phyloP scores from a whole-genome alignment of 73 alveolate species.

The Paramecium sonneborni region DNA sequence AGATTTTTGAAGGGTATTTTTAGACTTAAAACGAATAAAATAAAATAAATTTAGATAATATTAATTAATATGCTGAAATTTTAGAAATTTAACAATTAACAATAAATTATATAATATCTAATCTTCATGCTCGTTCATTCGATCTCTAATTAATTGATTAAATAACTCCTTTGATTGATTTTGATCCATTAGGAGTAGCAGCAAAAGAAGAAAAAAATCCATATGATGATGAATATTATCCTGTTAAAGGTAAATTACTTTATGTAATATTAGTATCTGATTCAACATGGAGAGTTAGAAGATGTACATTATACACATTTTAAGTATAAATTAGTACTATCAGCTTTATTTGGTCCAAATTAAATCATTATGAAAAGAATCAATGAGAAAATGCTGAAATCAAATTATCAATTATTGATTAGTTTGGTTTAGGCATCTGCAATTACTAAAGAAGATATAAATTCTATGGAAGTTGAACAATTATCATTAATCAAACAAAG shows the following conservation, averaged over 20 bases:
- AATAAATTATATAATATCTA: not conserved
- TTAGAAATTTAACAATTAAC: not conserved
- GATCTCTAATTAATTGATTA: not conserved
- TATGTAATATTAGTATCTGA: not conserved
- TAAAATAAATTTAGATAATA: not conserved
- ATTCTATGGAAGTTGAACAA: not conserved
- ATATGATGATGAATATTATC: conserved; percentile 23
- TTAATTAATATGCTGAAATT: not conserved
- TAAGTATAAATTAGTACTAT: not conserved
- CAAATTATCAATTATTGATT: not conserved
- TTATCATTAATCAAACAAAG: not conserved
- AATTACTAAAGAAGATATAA: not conserved
- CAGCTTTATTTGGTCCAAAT: not conserved
- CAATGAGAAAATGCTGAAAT: conserved; percentile 17
- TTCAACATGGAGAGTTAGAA: conserved; percentile 50
- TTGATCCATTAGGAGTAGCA: conserved; percentile 50
- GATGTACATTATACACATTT: not conserved
- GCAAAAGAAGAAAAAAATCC: not conserved
- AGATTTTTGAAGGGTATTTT: not conserved
- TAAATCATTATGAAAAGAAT: conserved; percentile 10
- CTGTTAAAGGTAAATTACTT: not conserved
- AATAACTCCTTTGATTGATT: not conserved
- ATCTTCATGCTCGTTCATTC: not conserved
- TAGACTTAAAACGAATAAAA: not conserved
- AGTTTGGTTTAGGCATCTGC: conserved; percentile 31